Evolutionary conservation across 2,329 filamentous ascomycete species (phyloP).

Genomic region (Trichoderma polysporum): DNA sequence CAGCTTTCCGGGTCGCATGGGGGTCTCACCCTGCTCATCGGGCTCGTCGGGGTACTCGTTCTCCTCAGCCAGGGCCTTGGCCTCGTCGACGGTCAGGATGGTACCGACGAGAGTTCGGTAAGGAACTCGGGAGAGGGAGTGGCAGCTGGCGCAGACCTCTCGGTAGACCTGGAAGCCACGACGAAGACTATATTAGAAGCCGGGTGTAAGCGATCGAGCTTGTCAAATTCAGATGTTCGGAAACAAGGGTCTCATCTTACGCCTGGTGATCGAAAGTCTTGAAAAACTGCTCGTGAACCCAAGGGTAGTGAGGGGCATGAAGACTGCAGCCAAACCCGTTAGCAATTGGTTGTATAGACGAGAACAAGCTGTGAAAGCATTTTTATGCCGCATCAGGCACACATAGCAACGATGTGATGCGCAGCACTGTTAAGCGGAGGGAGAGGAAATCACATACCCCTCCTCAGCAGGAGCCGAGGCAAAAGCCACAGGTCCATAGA

Average conservation of each 20-base stretch:
- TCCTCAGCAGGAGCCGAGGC: slow-evolving; percentile 94
- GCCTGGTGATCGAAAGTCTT: slow-evolving; percentile 97
- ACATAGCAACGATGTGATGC: not conserved
- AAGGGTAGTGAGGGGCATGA: slow-evolving; percentile 88
- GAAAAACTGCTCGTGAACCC: slow-evolving; percentile 87
- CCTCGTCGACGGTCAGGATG: slow-evolving; percentile 94
- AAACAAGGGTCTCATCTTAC: slow-evolving; percentile 57
- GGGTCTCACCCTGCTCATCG: slow-evolving; percentile 96
- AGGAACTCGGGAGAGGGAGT: slow-evolving; percentile 91
- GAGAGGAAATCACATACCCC: slow-evolving; percentile 69
- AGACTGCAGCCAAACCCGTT: slow-evolving; percentile 59
- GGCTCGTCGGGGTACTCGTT: slow-evolving; percentile 98
- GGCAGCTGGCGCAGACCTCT: slow-evolving; percentile 96
- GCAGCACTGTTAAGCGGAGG: not conserved
- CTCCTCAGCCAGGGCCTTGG: slow-evolving; percentile 95
- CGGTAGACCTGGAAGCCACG: slow-evolving; percentile 99
- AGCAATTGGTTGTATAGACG: slow-evolving; percentile 28
- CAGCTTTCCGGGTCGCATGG: slow-evolving; percentile 97
- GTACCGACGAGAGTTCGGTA: slow-evolving; percentile 90
- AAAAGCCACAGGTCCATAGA: slow-evolving; percentile 84
- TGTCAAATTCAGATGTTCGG: not conserved
- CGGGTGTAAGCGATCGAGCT: slow-evolving; percentile 1
- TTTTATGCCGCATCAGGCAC: slow-evolving; percentile 38
- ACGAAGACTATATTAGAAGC: slow-evolving; percentile 65
- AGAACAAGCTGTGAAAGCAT: slow-evolving; percentile 24